Percentiles rank a stretch among this genome's conserved stretches.
Evolutionary conservation across 1,139 yeast species (phyloP).

Genomic region (Candida anutae): DNA sequence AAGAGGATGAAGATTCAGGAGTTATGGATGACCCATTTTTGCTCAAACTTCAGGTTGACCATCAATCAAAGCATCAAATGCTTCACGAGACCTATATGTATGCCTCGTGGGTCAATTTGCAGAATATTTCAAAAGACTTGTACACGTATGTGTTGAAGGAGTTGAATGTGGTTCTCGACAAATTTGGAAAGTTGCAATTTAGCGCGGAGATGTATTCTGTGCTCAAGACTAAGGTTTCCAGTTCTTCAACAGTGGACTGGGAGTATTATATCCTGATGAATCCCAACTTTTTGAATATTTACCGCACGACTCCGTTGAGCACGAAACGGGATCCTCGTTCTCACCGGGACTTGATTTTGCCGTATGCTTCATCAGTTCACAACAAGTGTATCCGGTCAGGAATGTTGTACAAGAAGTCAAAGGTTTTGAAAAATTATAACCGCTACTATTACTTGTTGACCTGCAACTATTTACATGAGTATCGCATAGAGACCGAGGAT

Average conservation of each 20-base stretch:
- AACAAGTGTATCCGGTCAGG: constrained; percentile 41
- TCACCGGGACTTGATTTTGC: constrained; percentile 22
- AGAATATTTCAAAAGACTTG: constrained; percentile 36
- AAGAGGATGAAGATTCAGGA: constrained; percentile 17
- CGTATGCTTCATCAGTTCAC: constrained; percentile 33
- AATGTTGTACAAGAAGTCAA: constrained; percentile 34
- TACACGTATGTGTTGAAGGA: constrained; percentile 34
- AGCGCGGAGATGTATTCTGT: constrained; percentile 15
- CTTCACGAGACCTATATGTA: constrained; percentile 37
- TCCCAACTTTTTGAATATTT: constrained; percentile 29
- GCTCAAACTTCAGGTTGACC: constrained; percentile 32
- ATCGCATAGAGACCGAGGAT: constrained; percentile 21
- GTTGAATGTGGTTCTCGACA: constrained; percentile 24
- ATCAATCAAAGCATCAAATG: constrained; percentile 35
- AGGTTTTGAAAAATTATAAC: constrained; percentile 33
- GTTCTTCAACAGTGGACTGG: constrained; percentile 27
- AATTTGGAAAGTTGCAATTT: constrained; percentile 23
- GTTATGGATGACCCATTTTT: constrained; percentile 38
- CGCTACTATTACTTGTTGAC: constrained; percentile 34
- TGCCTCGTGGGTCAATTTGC: constrained; percentile 38
- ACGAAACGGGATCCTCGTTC: constrained; percentile 26
- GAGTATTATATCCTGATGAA: constrained; percentile 30
- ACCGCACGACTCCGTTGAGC: constrained; percentile 15
- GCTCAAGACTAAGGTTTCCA: constrained; percentile 15
- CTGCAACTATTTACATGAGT: constrained; percentile 40